A percentile compares a stretch with the other conserved stretches of the same genome.
phyloP scores from a whole-genome alignment of 305 asterid genomes.

The Solanum chacoense region DNA sequence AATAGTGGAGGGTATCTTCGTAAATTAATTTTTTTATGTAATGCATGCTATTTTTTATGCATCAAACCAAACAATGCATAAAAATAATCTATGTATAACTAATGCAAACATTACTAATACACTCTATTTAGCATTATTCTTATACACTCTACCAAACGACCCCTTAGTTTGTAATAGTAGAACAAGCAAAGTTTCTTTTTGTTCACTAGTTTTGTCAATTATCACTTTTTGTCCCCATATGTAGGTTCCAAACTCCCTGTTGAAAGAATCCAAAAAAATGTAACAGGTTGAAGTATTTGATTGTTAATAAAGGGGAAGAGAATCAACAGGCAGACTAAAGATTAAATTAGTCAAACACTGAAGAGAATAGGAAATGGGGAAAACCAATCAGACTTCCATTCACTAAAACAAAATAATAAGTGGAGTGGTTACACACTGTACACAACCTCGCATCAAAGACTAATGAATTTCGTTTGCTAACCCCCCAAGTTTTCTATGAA shows the following conservation, averaged over 20 bases:
- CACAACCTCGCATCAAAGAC: background rate
- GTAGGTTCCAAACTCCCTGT: background rate
- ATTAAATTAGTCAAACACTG: background rate
- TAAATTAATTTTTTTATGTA: no score
- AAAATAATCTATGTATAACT: no score
- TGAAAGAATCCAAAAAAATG: background rate
- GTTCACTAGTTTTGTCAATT: background rate
- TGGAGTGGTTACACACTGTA: slow-evolving; percentile 4
- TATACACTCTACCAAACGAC: no score
- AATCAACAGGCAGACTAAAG: background rate
- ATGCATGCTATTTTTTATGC: no score
- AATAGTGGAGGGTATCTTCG: no score
- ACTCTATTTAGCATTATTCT: no score
- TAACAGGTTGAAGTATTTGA: background rate
- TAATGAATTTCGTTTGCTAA: background rate
- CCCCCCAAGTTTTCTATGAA: background rate
- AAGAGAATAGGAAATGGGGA: background rate
- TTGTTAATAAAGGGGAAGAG: background rate
- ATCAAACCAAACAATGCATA: no score
- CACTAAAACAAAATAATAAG: background rate
- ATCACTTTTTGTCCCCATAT: background rate
- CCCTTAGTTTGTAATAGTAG: background rate
- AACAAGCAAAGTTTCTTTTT: background rate
- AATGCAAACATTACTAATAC: no score
- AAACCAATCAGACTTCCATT: background rate